phyloP scores from a whole-genome alignment of 2,329 filamentous ascomycete species.

The Arthrobotrys conoides region DNA sequence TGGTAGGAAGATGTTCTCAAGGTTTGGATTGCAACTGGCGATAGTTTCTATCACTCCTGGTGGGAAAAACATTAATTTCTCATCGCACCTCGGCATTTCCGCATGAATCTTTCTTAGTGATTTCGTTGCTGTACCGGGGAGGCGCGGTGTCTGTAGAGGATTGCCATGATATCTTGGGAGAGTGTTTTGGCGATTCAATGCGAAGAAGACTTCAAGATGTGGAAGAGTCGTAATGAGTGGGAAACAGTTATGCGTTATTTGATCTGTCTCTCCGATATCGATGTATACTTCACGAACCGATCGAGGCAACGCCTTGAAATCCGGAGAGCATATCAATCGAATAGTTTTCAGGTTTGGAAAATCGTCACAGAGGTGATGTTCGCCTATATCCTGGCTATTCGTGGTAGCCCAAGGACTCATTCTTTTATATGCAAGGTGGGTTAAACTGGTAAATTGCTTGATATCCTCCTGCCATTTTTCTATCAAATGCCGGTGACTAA shows the following conservation, averaged over 20 bases:
- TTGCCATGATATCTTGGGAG: slow-evolving; percentile 56
- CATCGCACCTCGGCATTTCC: slow-evolving; percentile 55
- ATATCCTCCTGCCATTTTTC: slow-evolving; percentile 52
- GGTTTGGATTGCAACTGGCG: slow-evolving; percentile 42
- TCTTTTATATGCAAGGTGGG: slow-evolving; percentile 46
- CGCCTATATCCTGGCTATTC: slow-evolving; percentile 21
- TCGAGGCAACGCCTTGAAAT: slow-evolving; percentile 47
- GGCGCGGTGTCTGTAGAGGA: slow-evolving; percentile 43
- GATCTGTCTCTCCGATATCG: slow-evolving; percentile 54
- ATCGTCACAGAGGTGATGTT: slow-evolving; percentile 50
- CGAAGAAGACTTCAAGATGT: slow-evolving; percentile 42
- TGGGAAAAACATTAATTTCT: slow-evolving; percentile 58
- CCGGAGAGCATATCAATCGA: slow-evolving; percentile 55
- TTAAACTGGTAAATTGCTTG: slow-evolving; percentile 51
- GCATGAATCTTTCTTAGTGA: slow-evolving; percentile 41
- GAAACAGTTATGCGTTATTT: slow-evolving; percentile 57
- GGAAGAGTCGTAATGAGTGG: slow-evolving; percentile 54
- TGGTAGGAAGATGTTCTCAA: slow-evolving; percentile 54
- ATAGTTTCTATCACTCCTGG: slow-evolving; percentile 53
- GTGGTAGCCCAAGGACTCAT: slow-evolving; percentile 54
- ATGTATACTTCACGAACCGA: slow-evolving; percentile 53
- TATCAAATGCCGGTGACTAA: slow-evolving; percentile 47
- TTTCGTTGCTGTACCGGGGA: slow-evolving; percentile 38
- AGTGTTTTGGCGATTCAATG: slow-evolving; percentile 48
- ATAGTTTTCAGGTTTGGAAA: slow-evolving; percentile 55